phyloP scores from a whole-genome alignment of 371 early-diverging fungal species.

The Mortierella sp. region DNA sequence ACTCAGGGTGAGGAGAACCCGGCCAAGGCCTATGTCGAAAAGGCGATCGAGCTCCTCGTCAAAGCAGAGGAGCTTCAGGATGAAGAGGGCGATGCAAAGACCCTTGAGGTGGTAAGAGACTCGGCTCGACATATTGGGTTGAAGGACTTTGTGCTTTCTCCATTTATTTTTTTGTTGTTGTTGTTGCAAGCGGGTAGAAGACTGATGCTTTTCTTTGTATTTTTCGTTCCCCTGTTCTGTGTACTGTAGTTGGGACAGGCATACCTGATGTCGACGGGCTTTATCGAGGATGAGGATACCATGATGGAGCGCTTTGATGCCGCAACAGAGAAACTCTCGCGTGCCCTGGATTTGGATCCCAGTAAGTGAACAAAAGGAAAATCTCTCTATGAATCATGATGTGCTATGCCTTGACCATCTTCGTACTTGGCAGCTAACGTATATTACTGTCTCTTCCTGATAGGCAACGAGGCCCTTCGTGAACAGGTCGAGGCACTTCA shows the following conservation, averaged over 20 bases:
- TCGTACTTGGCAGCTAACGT: background rate
- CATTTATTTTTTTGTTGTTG: background rate
- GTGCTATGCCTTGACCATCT: too few species aligned
- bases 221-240: background rate
- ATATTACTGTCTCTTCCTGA: background rate
- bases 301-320: conserved; percentile 53
- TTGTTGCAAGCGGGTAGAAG: background rate
- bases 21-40: conserved; percentile 24
- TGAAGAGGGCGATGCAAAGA: conserved; percentile 34
- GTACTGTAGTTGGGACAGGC: conserved; percentile 53
- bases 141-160: background rate
- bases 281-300: conserved; percentile 53
- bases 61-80: conserved; percentile 47
- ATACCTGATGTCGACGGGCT: conserved; percentile 54
- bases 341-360: conserved; percentile 50
- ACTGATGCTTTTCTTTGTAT: background rate
- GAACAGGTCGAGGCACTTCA: conserved; percentile 50
- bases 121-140: too few species aligned
- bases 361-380: conserved; percentile 18
- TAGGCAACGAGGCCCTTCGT: conserved; percentile 51
- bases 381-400: too few species aligned
- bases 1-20: conserved; percentile 24
- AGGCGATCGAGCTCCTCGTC: conserved; percentile 40
- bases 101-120: conserved; percentile 44
- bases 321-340: conserved; percentile 47